Conservation (phyloP, 2,329 filamentous ascomycete species). For the Teratosphaeria destructans region DNA sequence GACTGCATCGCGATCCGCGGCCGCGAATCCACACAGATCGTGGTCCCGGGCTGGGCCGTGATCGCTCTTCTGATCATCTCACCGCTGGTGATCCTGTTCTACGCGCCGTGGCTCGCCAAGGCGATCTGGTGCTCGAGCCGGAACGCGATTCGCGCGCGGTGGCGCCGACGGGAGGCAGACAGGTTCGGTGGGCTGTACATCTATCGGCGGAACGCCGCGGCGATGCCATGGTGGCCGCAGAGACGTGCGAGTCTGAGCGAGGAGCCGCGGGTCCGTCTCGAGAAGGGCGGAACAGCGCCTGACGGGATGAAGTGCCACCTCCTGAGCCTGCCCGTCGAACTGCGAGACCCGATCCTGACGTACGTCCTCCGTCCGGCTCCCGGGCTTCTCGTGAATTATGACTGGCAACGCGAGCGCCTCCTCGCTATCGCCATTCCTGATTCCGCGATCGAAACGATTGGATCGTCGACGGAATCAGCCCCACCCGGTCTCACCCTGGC, state of each 20-base stretch:
- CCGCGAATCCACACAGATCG: background rate
- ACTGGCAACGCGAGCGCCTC: background rate
- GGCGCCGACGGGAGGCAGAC: background rate
- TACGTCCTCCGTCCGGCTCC: background rate
- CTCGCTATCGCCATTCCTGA: background rate
- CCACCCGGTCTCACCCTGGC: background rate
- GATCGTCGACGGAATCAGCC: background rate
- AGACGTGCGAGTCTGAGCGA: background rate
- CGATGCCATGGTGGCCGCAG: background rate
- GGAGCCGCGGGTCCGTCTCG: background rate
- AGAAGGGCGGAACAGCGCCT: background rate
- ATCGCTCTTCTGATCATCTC: background rate
- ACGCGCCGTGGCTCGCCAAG: background rate
- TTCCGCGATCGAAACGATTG: background rate
- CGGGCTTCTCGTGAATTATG: background rate
- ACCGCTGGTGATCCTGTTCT: background rate
- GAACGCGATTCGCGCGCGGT: background rate
- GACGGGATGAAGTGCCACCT: background rate
- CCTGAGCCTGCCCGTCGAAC: background rate
- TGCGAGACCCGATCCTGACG: background rate
- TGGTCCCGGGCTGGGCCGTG: background rate
- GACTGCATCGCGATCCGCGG: background rate
- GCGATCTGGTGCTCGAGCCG: background rate
- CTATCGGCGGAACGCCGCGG: background rate
- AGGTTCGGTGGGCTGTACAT: background rate